Base-by-base conservation (phyloP, 2,329 filamentous ascomycete genomes). In the Trichoderma oligosporum region DNA sequence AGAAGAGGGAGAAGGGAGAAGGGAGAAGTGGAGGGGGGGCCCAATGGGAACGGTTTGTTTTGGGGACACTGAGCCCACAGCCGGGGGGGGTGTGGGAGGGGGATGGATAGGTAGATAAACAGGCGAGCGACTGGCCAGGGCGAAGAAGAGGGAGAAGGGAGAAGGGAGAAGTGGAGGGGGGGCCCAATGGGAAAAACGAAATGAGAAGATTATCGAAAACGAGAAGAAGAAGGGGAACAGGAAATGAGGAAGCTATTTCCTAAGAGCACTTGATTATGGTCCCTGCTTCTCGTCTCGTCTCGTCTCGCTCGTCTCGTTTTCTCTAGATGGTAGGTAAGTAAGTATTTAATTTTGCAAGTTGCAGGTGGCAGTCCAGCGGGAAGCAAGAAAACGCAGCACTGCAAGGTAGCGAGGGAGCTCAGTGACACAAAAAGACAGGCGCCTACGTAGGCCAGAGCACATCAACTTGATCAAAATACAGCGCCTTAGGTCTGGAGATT, bases 181-280 rank as follows among this genome's bases (percentile, higher is more conserved):
- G 33, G 24, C 27, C 27, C n/a, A 39, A 39, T 24, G 47, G 35
- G 47, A 44, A 38, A n/a, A 46, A 45, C 52, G 52, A 55, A 55
- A 55, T 55, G 52, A 55, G 4, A 46, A 55, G 22, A 55, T 44
- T n/a, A 14, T 55, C 41, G 47, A 44, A 41, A 57, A 42, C 52
- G 45, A 46, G 33, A 60, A 48, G 49, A 56, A 47, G 57, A n/a
- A n/a, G n/a, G n/a, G 58, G 39, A 44, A 54, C 42, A 61, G 47
- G 47, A 59, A 45, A 55, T 52, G 44, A 54, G 48, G 48, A 58
- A 46, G 52, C 52, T 38, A 55, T 55, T 46, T 55, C 52, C 52
- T 55, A 41, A 39, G 39, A n/a, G n/a, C n/a, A n/a, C n/a, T n/a
- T n/a, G n/a, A n/a, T n/a, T 46, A 22, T 29, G 52, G 52, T 55